These are phyloP conservation scores for Elymus sibiricus DNA, from an alignment of 176 grass and related monocot genomes.

Conservation along the genomic window DNA sequence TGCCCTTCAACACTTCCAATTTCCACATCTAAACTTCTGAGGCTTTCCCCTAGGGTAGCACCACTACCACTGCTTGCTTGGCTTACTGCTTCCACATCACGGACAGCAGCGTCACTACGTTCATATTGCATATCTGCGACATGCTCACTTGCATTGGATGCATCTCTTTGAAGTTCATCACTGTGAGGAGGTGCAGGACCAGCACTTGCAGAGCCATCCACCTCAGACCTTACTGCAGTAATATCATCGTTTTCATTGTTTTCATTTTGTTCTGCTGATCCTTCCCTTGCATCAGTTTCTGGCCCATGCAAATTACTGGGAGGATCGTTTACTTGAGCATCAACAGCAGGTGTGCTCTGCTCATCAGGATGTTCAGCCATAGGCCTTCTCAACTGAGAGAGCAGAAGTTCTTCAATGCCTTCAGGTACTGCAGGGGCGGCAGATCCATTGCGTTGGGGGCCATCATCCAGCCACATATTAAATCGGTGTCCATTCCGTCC, in stretches of 20 bases:
- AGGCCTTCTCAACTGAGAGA: conserved; percentile 85
- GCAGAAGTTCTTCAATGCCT: conserved; percentile 84
- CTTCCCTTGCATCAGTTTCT: conserved; percentile 62
- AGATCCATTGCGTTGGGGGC: conserved; percentile 62
- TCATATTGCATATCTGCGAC: conserved; percentile 90
- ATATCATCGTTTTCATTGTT: conserved; percentile 51
- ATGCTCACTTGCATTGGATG: conserved; percentile 72
- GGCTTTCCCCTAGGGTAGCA: conserved; percentile 91
- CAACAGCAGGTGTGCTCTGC: conserved; percentile 37
- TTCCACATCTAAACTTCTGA: conserved; percentile 96
- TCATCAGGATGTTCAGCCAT: conserved; percentile 50
- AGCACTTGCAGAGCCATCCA: conserved; percentile 46
- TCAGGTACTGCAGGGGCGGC: conserved; percentile 67
- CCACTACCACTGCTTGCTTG: conserved; percentile 98
- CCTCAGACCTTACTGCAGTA: conserved; percentile 18
- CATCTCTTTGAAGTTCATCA: conserved; percentile 52
- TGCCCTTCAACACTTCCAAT: conserved; percentile 98
- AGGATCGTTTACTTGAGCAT: conserved; percentile 50
- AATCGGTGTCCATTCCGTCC: conserved; percentile 86
- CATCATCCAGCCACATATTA: conserved; percentile 95
- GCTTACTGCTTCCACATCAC: conserved; percentile 91
- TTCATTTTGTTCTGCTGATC: conserved; percentile 26
- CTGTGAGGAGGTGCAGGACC: conserved; percentile 42
- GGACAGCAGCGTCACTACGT: conserved; percentile 56
- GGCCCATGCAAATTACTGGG: conserved; percentile 44